A percentile compares a stretch with the other conserved stretches of the same genome.
Evolutionary conservation across 257 asterid species (phyloP).

Genomic region (Ophiorrhiza pumila): DNA sequence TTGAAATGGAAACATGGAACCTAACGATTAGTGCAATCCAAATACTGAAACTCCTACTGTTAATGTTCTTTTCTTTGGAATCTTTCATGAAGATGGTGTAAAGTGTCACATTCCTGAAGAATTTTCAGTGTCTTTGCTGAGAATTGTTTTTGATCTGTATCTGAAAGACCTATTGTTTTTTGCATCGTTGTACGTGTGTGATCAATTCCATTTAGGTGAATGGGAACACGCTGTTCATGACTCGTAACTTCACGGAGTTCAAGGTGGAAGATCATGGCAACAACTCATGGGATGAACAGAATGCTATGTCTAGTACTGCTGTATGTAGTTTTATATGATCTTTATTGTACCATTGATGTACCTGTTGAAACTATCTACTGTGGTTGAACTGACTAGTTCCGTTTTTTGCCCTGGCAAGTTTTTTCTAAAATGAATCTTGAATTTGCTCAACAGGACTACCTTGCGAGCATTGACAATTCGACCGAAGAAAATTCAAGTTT

Average conservation of each 20-base stretch:
- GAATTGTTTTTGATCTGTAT: not conserved
- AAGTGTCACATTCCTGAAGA: not conserved
- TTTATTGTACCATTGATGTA: slow-evolving; percentile 9
- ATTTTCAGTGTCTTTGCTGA: not conserved
- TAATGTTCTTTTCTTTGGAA: not conserved
- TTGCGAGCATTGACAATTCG: slow-evolving; percentile 56
- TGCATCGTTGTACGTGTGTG: not conserved
- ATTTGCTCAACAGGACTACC: slow-evolving; percentile 59
- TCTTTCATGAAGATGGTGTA: not conserved
- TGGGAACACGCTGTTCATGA: slow-evolving; percentile 82
- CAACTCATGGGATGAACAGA: slow-evolving; percentile 78
- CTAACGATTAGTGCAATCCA: not conserved
- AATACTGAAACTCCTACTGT: not conserved
- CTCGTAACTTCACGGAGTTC: slow-evolving; percentile 80
- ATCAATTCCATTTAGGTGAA: slow-evolving; percentile 53
- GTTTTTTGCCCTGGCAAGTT: not conserved
- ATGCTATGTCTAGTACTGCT: slow-evolving; percentile 71
- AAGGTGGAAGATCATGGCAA: slow-evolving; percentile 60
- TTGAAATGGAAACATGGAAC: not conserved
- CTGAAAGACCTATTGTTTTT: slow-evolving; percentile 2
- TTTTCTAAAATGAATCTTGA: slow-evolving; percentile 2
- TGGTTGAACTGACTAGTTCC: not conserved
- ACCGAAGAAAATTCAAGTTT: slow-evolving; percentile 50
- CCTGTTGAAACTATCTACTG: not conserved
- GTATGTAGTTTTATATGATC: slow-evolving; percentile 42